phyloP scores from a whole-genome alignment of 306 rosid species.

The Echinosophora koreensis region DNA sequence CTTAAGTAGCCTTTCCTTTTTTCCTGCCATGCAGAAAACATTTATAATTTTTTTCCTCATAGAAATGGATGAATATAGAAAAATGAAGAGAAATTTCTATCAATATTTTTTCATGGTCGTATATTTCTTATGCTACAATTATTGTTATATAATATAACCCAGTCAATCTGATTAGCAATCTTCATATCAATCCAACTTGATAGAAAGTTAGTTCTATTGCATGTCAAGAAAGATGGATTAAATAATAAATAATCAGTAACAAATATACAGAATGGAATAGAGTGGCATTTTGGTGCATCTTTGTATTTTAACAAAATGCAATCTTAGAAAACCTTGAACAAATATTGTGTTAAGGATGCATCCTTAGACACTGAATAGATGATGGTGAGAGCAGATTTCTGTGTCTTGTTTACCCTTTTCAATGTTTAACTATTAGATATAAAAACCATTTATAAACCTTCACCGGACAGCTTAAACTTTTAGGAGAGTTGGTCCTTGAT shows the following conservation, averaged over 20 bases:
- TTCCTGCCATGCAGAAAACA: slow-evolving; percentile 61
- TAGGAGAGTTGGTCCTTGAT: no score
- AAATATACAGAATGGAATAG: not conserved
- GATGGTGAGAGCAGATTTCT: not conserved
- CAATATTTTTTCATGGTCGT: not conserved
- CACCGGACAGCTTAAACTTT: no score
- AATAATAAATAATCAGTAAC: slow-evolving; percentile 31
- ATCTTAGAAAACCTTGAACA: not conserved
- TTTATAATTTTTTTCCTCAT: not conserved
- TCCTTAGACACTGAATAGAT: not conserved
- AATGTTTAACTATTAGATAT: no score
- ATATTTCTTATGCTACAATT: slow-evolving; percentile 12
- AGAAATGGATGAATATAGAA: not conserved
- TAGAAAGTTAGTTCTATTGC: slow-evolving; percentile 25
- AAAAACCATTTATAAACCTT: no score
- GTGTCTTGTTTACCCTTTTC: no score
- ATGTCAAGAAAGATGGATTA: slow-evolving; percentile 14
- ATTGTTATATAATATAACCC: not conserved
- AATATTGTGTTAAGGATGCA: not conserved
- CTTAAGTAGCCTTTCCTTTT: slow-evolving; percentile 74
- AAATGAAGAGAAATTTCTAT: not conserved
- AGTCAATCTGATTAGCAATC: not conserved
- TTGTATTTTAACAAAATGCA: slow-evolving; percentile 19
- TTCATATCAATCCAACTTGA: slow-evolving; percentile 5
- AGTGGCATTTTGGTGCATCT: slow-evolving; percentile 6